phyloP scores from a whole-genome alignment of 202 grass and related monocot genomes.

The Dendrocalamus latiflorus region DNA sequence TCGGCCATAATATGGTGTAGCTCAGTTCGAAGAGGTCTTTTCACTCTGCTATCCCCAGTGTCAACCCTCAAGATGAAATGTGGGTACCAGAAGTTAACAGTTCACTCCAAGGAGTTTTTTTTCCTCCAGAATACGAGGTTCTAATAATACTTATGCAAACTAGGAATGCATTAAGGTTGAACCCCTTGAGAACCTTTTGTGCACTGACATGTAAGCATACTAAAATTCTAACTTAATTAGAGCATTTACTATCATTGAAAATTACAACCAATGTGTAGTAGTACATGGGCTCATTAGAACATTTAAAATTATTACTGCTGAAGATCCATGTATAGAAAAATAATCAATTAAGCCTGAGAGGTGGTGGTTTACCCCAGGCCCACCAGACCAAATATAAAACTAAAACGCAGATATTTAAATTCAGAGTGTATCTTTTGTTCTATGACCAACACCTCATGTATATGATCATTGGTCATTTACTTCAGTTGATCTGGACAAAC shows the following conservation, averaged over 20 bases:
- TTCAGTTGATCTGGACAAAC: slow-evolving; percentile 1
- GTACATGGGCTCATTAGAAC: neutral
- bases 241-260: neutral
- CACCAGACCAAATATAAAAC: neutral
- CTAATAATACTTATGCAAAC: neutral
- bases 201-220: neutral
- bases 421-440: neutral
- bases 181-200: neutral
- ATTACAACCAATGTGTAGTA: neutral
- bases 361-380: neutral
- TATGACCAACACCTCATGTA: neutral
- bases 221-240: neutral
- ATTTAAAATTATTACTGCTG: neutral
- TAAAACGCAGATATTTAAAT: neutral
- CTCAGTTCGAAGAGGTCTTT: neutral
- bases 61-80: neutral
- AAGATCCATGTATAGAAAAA: neutral
- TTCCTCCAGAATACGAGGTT: neutral
- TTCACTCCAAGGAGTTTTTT: neutral
- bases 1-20: neutral
- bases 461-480: neutral
- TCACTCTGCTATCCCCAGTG: neutral
- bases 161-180: neutral
- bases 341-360: neutral
- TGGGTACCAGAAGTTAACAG: neutral